Evolutionary conservation across 331 rosid genomes (phyloP).

Genomic region (Stylosanthes scabra): DNA sequence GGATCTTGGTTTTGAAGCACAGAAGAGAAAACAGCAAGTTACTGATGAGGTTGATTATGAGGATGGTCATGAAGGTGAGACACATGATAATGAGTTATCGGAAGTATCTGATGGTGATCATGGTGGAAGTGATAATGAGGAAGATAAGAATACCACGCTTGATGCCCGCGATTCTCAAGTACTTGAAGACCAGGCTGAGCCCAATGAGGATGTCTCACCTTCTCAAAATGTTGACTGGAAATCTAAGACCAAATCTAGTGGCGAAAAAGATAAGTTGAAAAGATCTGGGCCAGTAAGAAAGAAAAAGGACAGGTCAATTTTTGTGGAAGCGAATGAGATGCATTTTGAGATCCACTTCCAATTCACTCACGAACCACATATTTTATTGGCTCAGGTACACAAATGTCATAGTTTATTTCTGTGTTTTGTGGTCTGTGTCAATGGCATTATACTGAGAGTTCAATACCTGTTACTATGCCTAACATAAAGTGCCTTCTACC

Average conservation of each 20-base stretch:
- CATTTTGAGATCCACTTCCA: conserved; percentile 79
- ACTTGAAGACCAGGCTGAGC: conserved; percentile 32
- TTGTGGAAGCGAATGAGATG: conserved; percentile 60
- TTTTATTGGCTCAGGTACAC: conserved; percentile 83
- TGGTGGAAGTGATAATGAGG: conserved; percentile 40
- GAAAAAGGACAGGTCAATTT: conserved; percentile 59
- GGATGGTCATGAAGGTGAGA: conserved; percentile 70
- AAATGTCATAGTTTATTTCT: not conserved
- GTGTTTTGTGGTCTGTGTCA: not conserved
- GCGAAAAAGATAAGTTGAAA: conserved; percentile 32
- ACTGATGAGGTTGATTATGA: conserved; percentile 93
- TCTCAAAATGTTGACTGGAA: conserved; percentile 36
- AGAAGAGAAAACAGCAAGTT: conserved; percentile 70
- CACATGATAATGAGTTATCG: conserved; percentile 49
- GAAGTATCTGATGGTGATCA: conserved; percentile 53
- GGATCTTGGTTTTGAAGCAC: conserved; percentile 82
- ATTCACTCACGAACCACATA: conserved; percentile 71
- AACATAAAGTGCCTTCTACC: conserved; percentile 4
- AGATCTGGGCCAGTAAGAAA: conserved; percentile 31
- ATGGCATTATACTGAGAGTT: not conserved
- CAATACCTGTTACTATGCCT: not conserved
- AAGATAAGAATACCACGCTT: conserved; percentile 38
- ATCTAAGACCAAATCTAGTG: conserved; percentile 38
- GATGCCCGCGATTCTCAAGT: conserved; percentile 44
- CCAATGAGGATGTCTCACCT: conserved; percentile 27